Base-by-base conservation (phyloP, 1,284 basidiomycete species). In the Rhodotorula sp. region DNA sequence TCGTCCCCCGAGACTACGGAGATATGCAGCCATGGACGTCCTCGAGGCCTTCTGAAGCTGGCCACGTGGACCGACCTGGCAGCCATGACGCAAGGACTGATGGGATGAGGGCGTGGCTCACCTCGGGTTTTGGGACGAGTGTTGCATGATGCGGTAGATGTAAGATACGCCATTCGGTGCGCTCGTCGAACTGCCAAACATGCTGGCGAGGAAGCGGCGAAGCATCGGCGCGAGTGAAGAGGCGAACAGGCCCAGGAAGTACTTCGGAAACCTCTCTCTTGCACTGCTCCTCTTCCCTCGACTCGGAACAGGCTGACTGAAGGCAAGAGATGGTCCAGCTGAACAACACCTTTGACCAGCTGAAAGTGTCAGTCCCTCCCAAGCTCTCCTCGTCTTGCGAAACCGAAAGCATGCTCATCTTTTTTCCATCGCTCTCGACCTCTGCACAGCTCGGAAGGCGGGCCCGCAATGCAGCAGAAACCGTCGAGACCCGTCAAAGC, bases 101-200 rank as follows among this genome's bases (percentile, higher is more conserved):
- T n/a, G 24, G 49, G 49, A 46, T 26, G n/a, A 30, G 24, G 48
- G 14, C 15, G 42, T 51, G n/a, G 26, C 60, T 54, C 24, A 69
- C 67, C 67, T 26, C 15, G 72, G 67, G 59, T 70, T 69, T 24
- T 63, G 59, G 14, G 22, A 45, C 49, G 65, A 55, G 58, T 68
- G 62, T 2, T 66, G 66, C 6, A 70, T 48, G 48, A 73, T 70
- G 51, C 68, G 67, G 66, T 71, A 71, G 33, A 71, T 60, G 51
- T 67, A 70, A 5, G 48, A 33, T 29, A 42, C 53, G n/a, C 30
- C 26, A 10, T 29, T 30, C 53, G 53, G 53, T 29, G 1, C 26
- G 4, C 26, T 29, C 26, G 53, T 26, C 15, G 26, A 26, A 29
- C 54, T 33, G 37, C 30, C 42, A 60, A 68, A 30, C 57, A 51